Conservation (phyloP, 192 early-diverging fungal species). For the Rhizoclosmatium globosum region DNA sequence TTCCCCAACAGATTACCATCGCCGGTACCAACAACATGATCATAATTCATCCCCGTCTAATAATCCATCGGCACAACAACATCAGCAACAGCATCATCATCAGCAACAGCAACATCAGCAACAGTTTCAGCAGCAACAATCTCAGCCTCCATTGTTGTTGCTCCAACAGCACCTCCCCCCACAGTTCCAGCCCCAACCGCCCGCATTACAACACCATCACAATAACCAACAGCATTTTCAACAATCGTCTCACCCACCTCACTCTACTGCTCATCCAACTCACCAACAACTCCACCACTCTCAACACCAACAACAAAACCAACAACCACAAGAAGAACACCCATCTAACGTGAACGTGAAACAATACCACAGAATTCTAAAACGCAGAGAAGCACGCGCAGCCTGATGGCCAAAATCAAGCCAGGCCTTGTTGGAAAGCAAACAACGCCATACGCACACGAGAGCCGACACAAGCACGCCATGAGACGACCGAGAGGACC, state of each 20-base stretch:
- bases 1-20: no score
- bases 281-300: not conserved
- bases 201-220: not conserved
- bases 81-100: no score
- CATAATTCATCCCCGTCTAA: no score
- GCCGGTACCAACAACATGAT: no score
- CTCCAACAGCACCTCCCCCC: not conserved
- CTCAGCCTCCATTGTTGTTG: not conserved
- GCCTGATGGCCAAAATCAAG: slow-evolving; percentile 26
- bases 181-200: not conserved
- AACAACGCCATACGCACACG: slow-evolving; percentile 81
- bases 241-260: not conserved
- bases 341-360: slow-evolving; percentile 98
- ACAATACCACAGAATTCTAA: slow-evolving; percentile 97
- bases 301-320: not conserved
- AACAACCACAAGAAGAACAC: slow-evolving; percentile 62
- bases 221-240: not conserved
- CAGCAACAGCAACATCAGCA: slow-evolving; percentile 20
- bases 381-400: slow-evolving; percentile 85
- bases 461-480: slow-evolving; percentile 96
- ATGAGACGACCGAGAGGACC: slow-evolving; percentile 97
- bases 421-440: not conserved
- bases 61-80: no score
- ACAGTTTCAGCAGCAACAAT: not conserved
- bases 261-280: not conserved